These are phyloP conservation scores for Hypoxylon sp. DNA, from an alignment of 2,329 filamentous ascomycete genomes.

Conservation along the genomic window DNA sequence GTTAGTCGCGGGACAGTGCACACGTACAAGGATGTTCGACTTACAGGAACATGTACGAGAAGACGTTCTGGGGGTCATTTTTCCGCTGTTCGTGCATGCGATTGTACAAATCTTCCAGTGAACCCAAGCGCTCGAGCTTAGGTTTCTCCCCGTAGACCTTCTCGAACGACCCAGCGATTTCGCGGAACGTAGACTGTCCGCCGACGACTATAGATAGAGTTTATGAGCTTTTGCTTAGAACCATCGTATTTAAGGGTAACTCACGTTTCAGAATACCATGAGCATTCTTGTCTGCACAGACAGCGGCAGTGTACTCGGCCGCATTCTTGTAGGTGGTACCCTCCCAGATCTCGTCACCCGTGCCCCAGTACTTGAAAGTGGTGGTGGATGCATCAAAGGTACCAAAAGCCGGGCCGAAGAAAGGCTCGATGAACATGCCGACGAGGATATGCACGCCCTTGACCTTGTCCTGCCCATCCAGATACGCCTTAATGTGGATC, in stretches of 20 bases:
- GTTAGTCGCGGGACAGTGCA: background rate
- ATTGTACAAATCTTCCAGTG: constrained; percentile 33
- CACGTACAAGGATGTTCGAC: background rate
- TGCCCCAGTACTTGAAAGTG: constrained; percentile 56
- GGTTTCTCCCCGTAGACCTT: constrained; percentile 34
- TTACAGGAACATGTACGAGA: constrained; percentile 36
- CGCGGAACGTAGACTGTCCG: constrained; percentile 13
- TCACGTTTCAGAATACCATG: constrained; percentile 27
- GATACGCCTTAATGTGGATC: constrained; percentile 58
- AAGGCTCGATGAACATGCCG: constrained; percentile 57
- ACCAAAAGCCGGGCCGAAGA: constrained; percentile 50
- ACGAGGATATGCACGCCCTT: constrained; percentile 60
- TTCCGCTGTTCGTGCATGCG: constrained; percentile 28
- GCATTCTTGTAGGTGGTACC: constrained; percentile 57
- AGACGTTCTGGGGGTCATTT: constrained; percentile 22
- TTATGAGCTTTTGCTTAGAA: background rate
- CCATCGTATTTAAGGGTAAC: background rate
- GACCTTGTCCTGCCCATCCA: constrained; percentile 56
- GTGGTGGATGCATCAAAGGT: constrained; percentile 45
- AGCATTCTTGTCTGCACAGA: constrained; percentile 41
- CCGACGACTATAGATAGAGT: constrained; percentile 25
- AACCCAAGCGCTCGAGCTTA: constrained; percentile 34
- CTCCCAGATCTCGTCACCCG: constrained; percentile 57
- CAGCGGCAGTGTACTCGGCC: constrained; percentile 56
- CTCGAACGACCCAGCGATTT: constrained; percentile 33